Conservation (phyloP, 768 basidiomycete species). For the Suillus luteus region DNA sequence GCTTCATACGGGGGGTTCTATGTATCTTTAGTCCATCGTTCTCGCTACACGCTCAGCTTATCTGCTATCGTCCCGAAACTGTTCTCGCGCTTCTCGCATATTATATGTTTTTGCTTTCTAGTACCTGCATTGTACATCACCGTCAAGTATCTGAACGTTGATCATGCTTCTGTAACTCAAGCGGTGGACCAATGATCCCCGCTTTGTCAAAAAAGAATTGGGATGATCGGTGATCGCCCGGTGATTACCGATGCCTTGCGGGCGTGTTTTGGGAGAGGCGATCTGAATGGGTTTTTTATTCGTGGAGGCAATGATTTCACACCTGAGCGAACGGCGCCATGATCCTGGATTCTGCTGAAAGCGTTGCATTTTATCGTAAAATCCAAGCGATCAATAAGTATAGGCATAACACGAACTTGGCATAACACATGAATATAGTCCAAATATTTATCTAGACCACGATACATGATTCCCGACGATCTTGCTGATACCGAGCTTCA, state of each 20-base stretch:
- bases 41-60: neutral
- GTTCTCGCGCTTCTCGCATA: slow-evolving; percentile 1
- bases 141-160: slow-evolving; percentile 1
- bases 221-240: neutral
- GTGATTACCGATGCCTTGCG: neutral
- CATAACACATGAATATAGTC: neutral
- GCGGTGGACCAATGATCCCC: neutral
- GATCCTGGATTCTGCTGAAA: neutral
- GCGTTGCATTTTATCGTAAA: too few species aligned
- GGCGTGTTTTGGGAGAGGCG: neutral
- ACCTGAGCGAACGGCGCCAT: neutral
- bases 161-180: neutral
- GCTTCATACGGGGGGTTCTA: neutral
- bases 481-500: neutral
- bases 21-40: neutral
- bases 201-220: neutral
- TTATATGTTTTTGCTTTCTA: neutral
- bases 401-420: neutral
- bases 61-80: neutral
- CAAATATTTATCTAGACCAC: neutral
- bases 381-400: neutral
- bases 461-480: neutral
- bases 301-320: too few species aligned
- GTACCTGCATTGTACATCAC: slow-evolving; percentile 2
- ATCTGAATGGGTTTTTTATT: neutral